These are phyloP conservation scores for Rhinocladiella mackenziei DNA, from an alignment of 2,329 filamentous ascomycete genomes.

Conservation along the genomic window DNA sequence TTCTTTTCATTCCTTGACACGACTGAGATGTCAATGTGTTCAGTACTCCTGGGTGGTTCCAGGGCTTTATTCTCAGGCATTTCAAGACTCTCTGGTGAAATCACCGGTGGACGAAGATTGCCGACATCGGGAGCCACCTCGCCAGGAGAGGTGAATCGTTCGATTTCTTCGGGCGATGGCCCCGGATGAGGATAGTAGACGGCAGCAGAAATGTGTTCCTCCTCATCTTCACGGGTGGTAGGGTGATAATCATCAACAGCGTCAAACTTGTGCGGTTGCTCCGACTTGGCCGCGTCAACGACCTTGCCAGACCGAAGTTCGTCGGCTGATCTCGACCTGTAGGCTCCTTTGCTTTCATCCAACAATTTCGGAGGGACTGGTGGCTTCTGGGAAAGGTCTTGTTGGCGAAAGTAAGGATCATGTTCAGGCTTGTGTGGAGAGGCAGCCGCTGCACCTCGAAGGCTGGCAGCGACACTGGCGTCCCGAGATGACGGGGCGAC, in stretches of 20 bases:
- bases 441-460: conserved; percentile 1
- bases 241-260: conserved; percentile 2
- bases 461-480: conserved; percentile 1
- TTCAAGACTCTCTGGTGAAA: conserved; percentile 10
- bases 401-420: conserved; percentile 31
- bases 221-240: conserved; percentile 57
- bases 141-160: conserved; percentile 24
- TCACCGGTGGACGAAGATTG: conserved; percentile 4
- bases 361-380: conserved; percentile 49
- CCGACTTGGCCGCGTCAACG: neutral
- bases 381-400: conserved; percentile 32
- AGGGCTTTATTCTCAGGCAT: conserved; percentile 9
- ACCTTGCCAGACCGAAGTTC: neutral
- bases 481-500: neutral
- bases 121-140: conserved; percentile 15
- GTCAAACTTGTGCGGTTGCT: neutral
- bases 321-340: conserved; percentile 4
- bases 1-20: conserved; percentile 58
- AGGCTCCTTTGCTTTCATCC: conserved; percentile 46
- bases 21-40: conserved; percentile 60
- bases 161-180: conserved; percentile 41
- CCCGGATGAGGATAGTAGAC: conserved; percentile 62
- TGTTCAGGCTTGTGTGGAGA: conserved; percentile 22
- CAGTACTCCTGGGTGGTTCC: conserved; percentile 11
- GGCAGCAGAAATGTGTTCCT: conserved; percentile 62